A percentile compares a stretch with the other conserved stretches of the same genome.
Conservation (phyloP, 2,329 filamentous ascomycete species). For the Bipolaris sorokiniana region DNA sequence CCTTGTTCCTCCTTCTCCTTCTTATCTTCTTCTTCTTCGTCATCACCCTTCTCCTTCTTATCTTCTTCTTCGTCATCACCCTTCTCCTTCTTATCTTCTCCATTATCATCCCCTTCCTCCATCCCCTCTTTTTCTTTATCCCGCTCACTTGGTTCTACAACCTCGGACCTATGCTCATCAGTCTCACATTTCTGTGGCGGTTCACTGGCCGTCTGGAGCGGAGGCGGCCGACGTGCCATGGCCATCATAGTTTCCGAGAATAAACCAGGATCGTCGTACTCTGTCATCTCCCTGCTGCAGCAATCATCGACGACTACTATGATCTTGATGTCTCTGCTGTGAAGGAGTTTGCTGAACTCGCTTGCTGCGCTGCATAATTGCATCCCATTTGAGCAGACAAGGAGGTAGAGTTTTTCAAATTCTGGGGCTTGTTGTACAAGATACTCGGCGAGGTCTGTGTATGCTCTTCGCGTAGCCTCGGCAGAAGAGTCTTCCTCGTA, state of each 20-base stretch:
- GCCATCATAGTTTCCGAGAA: constrained; percentile 14
- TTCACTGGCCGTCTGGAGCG: not conserved
- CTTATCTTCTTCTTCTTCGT: not conserved
- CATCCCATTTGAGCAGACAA: constrained; percentile 24
- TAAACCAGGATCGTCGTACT: constrained; percentile 5
- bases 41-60: not conserved
- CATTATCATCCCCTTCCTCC: no score
- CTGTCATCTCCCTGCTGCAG: constrained; percentile 5
- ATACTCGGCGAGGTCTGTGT: constrained; percentile 26
- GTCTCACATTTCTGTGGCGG: not conserved
- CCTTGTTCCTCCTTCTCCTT: not conserved
- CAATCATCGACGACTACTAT: constrained; percentile 8
- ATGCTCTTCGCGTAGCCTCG: constrained; percentile 19
- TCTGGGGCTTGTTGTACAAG: constrained; percentile 20
- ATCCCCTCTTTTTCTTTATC: not conserved
- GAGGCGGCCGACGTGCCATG: not conserved
- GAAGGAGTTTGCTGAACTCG: constrained; percentile 20
- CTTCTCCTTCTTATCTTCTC: not conserved
- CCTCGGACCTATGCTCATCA: not conserved
- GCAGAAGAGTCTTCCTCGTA: constrained; percentile 40
- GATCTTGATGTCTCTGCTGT: constrained; percentile 16
- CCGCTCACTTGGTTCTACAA: not conserved
- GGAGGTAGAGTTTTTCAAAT: constrained; percentile 26
- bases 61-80: not conserved
- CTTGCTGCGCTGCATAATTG: constrained; percentile 8